These are phyloP conservation scores for Striga asiatica DNA, from an alignment of 257 asterid genomes.

Conservation along the genomic window DNA sequence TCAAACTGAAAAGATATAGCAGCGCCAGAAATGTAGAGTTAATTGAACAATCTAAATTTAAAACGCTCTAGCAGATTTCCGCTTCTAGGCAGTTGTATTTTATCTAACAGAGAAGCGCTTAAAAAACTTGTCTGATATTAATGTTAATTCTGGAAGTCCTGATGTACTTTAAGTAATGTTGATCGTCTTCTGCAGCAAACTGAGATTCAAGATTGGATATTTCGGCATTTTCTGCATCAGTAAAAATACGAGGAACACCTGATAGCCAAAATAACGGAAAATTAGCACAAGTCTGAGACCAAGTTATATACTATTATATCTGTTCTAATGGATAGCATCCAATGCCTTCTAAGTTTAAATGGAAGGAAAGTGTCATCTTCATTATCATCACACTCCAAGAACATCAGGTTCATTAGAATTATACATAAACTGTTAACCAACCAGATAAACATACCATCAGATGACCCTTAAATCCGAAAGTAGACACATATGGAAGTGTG, in stretches of 20 bases:
- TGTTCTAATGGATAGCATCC: too few species aligned
- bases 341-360: too few species aligned
- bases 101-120: neutral
- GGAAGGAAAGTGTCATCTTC: too few species aligned
- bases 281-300: neutral
- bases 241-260: conserved; percentile 92
- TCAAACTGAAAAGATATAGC: neutral
- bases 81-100: neutral
- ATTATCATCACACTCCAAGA: neutral
- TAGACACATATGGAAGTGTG: too few species aligned
- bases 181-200: conserved; percentile 36
- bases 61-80: conserved; percentile 5
- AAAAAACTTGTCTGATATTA: conserved; percentile 85
- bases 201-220: conserved; percentile 47
- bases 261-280: conserved; percentile 2
- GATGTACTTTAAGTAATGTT: conserved; percentile 47
- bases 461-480: too few species aligned
- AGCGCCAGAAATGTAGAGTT: neutral
- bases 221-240: conserved; percentile 59
- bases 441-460: neutral
- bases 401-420: neutral
- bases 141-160: conserved; percentile 82
- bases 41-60: neutral
- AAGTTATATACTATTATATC: too few species aligned
- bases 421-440: neutral